These are phyloP conservation scores for Candida dajiaensis DNA, from an alignment of 805 yeast species.

Conservation along the genomic window DNA sequence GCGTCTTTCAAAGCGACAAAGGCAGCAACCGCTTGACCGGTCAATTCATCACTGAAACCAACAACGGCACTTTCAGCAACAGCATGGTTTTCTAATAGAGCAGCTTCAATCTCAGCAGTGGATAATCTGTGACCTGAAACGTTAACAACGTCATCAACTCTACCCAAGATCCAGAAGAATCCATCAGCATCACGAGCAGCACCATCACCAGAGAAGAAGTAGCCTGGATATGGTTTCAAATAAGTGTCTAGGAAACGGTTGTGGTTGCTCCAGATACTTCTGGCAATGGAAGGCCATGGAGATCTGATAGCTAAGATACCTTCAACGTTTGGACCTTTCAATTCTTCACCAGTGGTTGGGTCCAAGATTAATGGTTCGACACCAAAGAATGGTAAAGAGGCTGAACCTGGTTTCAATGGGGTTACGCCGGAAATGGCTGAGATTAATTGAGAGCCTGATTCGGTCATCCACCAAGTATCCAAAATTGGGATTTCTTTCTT, in stretches of 20 bases:
- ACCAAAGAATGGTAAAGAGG: conserved; percentile 81
- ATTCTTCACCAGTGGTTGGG: conserved; percentile 67
- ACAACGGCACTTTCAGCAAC: conserved; percentile 82
- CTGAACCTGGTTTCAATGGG: conserved; percentile 82
- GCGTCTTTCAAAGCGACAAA: conserved; percentile 65
- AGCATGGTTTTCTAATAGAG: conserved; percentile 61
- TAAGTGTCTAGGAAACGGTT: conserved; percentile 75
- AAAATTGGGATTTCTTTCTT: conserved; percentile 60
- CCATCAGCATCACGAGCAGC: conserved; percentile 84
- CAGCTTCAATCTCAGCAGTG: conserved; percentile 87
- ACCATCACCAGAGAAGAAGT: conserved; percentile 86
- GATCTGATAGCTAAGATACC: conserved; percentile 71
- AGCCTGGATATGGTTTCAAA: conserved; percentile 74
- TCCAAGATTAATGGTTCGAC: conserved; percentile 68
- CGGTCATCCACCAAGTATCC: conserved; percentile 91
- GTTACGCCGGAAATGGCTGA: conserved; percentile 73
- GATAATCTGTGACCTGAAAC: conserved; percentile 83
- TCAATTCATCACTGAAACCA: conserved; percentile 75
- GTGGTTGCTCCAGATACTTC: conserved; percentile 77
- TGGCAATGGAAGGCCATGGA: conserved; percentile 84
- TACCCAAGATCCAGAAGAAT: conserved; percentile 77
- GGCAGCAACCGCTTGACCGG: conserved; percentile 85
- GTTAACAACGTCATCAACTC: conserved; percentile 86
- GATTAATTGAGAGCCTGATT: conserved; percentile 75
- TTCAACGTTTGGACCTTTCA: conserved; percentile 64